Base-by-base conservation (phyloP, 2,329 filamentous ascomycete species). In the Talaromyces sp. region DNA sequence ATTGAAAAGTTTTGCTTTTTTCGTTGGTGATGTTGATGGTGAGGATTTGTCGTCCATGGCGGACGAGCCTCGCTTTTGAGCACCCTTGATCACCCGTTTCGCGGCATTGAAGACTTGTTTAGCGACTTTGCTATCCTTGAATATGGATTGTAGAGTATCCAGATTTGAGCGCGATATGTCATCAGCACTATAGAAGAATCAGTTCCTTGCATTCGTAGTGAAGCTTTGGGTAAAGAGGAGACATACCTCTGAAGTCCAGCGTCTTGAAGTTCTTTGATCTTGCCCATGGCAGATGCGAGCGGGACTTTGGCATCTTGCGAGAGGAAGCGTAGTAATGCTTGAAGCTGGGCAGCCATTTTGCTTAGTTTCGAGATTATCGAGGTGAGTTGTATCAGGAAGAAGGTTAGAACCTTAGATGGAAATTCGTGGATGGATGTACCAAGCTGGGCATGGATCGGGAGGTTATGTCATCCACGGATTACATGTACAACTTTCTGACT, bases 61-160 rank as follows among this genome's bases (percentile, higher is more conserved):
- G 49, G 78, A 72, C 10, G 22, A 4, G 81, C 75, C 56, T 27
- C 86, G 82, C 71, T 88, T 88, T 74, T 86, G 88, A 4, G 78
- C 22, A n/a, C 43, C 43, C 6, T 78, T 75, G 1, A 47, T 43
- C n/a, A 61, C 63, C 5, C 60, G 64, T 43, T 87, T 88, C 1
- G 85, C 84, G 36, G 85, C 85, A 69, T 83, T 84, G 54, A 84
- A 75, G 15, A 88, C 79, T 72, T 87, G 83, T 69, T 85, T 87
- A 15, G 83, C 80, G 3, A 82, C 49, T 70, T 87, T 88, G 7
- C 85, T 82, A 63, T 88, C 85, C 56, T 72, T 68, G 67, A 81
- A 80, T 34, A 80, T 72, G n/a, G 73, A 66, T 66, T 81, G 77
- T 15, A 88, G 69, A 3, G 69, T 73, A 51, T 76, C 71, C 22